Evolutionary conservation across 208 protist genomes (phyloP).

Genomic region (Tetramitus jugosus): DNA sequence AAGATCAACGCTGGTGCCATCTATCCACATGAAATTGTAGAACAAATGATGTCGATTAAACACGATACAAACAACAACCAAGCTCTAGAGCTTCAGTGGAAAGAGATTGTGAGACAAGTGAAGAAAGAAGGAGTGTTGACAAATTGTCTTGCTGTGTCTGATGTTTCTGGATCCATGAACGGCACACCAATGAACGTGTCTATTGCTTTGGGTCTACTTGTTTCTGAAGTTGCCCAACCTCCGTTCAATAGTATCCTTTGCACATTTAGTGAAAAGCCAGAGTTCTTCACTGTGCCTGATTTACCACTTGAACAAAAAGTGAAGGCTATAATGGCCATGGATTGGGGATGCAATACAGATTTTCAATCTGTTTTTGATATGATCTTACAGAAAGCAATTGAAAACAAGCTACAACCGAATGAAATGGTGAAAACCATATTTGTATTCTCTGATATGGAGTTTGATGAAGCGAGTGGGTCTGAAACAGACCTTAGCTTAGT

Average conservation of each 20-base stretch:
- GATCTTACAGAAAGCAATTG: slow-evolving; percentile 26
- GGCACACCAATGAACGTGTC: slow-evolving; percentile 42
- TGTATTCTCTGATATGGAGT: slow-evolving; percentile 43
- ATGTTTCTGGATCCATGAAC: slow-evolving; percentile 39
- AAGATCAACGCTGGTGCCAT: slow-evolving; percentile 34
- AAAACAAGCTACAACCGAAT: slow-evolving; percentile 19
- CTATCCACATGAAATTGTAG: slow-evolving; percentile 37
- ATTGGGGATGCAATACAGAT: slow-evolving; percentile 38
- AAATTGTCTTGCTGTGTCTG: slow-evolving; percentile 24
- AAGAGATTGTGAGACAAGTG: slow-evolving; percentile 19
- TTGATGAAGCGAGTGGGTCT: slow-evolving; percentile 29
- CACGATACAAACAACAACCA: neutral
- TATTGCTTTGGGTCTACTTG: slow-evolving; percentile 37
- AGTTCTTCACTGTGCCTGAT: slow-evolving; percentile 13
- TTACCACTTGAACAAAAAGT: slow-evolving; percentile 24
- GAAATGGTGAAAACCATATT: slow-evolving; percentile 41
- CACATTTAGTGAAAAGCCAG: slow-evolving; percentile 31
- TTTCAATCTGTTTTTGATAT: slow-evolving; percentile 25
- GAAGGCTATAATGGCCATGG: neutral
- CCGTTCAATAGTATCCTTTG: slow-evolving; percentile 35
- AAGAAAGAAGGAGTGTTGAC: neutral
- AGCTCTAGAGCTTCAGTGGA: slow-evolving; percentile 35
- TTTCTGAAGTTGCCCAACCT: slow-evolving; percentile 11
- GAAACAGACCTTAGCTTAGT: slow-evolving; percentile 14
- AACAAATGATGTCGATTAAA: neutral